These are phyloP conservation scores for Triticum timopheevii DNA, from an alignment of 176 grass and related monocot genomes.

Conservation along the genomic window DNA sequence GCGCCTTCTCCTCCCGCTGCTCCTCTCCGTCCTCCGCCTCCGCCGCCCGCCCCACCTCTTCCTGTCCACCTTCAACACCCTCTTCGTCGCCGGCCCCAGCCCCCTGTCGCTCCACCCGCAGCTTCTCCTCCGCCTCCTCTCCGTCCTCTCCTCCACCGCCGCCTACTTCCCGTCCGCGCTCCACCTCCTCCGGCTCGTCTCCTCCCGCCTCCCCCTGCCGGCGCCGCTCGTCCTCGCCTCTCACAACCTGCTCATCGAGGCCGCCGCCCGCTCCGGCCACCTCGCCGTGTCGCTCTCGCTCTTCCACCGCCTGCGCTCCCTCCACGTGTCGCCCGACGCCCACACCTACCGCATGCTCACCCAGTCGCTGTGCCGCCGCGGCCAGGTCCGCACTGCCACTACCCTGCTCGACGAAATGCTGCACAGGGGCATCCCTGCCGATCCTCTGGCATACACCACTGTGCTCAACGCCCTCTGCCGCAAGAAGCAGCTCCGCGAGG, in stretches of 20 bases:
- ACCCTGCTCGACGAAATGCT: conserved; percentile 78
- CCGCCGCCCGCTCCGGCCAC: conserved; percentile 55
- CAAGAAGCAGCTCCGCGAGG: conserved; percentile 71
- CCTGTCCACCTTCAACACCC: conserved; percentile 50
- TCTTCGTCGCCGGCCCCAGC: conserved; percentile 51
- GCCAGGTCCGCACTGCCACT: conserved; percentile 57
- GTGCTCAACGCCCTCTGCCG: conserved; percentile 72
- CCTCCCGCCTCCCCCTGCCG: conserved; percentile 43
- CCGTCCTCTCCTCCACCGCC: conserved; percentile 33
- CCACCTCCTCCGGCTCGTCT: conserved; percentile 47
- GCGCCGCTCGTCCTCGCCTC: conserved; percentile 54
- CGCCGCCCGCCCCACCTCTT: conserved; percentile 55
- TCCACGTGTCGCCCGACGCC: conserved; percentile 54
- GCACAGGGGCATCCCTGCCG: conserved; percentile 65
- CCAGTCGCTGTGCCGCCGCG: conserved; percentile 56
- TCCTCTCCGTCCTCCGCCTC: conserved; percentile 51
- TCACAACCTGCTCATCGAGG: conserved; percentile 72
- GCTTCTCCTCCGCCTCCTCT: conserved; percentile 45
- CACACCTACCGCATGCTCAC: conserved; percentile 65
- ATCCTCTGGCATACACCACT: conserved; percentile 57
- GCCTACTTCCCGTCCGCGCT: conserved; percentile 53
- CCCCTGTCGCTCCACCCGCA: conserved; percentile 40
- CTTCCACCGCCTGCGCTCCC: conserved; percentile 53
- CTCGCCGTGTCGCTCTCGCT: conserved; percentile 57
- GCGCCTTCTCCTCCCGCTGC: conserved; percentile 44